These are phyloP conservation scores for Diutina catenulata DNA, from an alignment of 1,139 yeast species.

Conservation along the genomic window DNA sequence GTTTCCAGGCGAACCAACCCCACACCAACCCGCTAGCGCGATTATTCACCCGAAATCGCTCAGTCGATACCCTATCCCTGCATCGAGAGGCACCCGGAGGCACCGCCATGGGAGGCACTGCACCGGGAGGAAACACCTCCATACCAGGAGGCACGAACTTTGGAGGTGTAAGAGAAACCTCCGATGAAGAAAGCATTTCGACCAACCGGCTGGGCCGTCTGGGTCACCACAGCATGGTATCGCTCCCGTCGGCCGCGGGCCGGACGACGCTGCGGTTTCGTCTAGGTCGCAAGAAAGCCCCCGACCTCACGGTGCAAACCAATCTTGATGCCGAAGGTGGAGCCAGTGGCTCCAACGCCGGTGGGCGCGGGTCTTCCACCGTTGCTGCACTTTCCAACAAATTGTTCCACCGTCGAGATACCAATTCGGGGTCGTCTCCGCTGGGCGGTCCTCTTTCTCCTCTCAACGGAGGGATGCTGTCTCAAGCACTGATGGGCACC, in stretches of 20 bases:
- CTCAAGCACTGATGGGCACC: not conserved
- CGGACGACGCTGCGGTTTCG: conserved; percentile 1
- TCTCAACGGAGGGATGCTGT: not conserved
- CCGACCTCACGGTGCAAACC: conserved; percentile 1
- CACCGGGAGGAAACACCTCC: no score
- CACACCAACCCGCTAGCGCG: conserved; percentile 1
- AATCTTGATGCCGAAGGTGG: not conserved
- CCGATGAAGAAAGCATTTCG: no score
- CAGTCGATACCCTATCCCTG: conserved; percentile 4
- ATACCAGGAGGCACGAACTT: not conserved
- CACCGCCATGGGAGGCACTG: no score
- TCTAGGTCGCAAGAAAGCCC: not conserved
- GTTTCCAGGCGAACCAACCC: no score
- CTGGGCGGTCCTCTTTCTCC: not conserved
- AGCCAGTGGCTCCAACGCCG: no score
- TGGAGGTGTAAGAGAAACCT: not conserved
- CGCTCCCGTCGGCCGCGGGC: no score
- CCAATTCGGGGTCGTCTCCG: no score
- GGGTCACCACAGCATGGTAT: no score
- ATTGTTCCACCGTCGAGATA: conserved; percentile 1
- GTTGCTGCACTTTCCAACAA: not conserved
- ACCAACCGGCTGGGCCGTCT: no score
- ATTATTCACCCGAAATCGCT: not conserved
- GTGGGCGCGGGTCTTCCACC: no score
- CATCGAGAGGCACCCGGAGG: no score